phyloP scores from a whole-genome alignment of 139 green algal species.

The Micromonas pusilla region DNA sequence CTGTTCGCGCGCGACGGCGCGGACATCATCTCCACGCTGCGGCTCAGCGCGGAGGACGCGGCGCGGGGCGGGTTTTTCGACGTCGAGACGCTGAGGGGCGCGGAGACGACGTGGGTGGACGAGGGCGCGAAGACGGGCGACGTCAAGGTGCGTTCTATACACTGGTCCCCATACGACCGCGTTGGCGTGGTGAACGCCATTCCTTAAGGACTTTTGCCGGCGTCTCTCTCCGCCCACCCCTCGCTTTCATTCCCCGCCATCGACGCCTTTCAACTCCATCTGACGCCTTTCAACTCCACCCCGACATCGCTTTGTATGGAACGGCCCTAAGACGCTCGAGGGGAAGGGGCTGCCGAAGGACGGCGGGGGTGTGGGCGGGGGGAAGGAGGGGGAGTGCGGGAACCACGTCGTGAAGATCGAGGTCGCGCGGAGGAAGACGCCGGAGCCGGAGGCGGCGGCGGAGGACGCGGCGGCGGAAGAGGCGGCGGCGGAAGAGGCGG shows the following conservation, averaged over 20 bases:
- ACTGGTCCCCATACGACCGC: no score
- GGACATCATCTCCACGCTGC: conserved; percentile 21
- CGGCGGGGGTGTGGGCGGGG: neutral
- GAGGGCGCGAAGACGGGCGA: neutral
- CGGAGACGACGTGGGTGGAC: conserved; percentile 19
- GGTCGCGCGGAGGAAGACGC: neutral
- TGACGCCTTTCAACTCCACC: no score
- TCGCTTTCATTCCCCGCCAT: no score
- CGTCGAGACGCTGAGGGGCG: conserved; percentile 24
- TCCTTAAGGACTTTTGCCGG: no score
- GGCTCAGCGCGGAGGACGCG: conserved; percentile 19
- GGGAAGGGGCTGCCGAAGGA: neutral
- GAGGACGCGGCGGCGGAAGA: neutral
- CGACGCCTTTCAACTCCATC: no score
- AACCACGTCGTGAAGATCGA: conserved; percentile 23
- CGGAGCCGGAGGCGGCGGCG: neutral
- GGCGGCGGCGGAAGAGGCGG: no score
- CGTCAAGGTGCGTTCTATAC: no score
- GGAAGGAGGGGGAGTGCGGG: neutral
- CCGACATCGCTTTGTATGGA: no score
- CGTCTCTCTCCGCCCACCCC: no score
- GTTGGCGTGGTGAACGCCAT: no score
- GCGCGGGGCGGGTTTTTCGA: conserved; percentile 27
- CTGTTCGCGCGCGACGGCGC: conserved; percentile 20
- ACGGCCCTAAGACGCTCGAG: conserved; percentile 3